phyloP scores from a whole-genome alignment of 2,329 filamentous ascomycete species.

The Bretziella fagacearum region DNA sequence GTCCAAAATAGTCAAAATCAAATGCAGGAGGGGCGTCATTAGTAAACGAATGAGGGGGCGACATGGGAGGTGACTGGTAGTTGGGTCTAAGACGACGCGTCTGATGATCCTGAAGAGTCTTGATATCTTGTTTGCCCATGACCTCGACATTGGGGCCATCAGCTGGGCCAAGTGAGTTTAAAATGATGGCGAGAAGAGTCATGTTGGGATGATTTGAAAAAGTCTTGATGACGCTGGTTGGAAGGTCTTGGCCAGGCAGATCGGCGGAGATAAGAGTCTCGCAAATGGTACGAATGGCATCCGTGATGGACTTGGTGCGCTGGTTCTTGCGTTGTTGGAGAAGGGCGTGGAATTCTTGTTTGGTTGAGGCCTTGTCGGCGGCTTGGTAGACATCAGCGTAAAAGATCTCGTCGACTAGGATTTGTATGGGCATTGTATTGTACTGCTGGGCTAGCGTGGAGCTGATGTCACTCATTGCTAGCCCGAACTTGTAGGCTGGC shows the following conservation, averaged over 20 bases:
- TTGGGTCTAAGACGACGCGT: too few species aligned
- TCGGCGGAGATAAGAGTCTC: not conserved
- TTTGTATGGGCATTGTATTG: not conserved
- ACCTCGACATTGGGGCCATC: too few species aligned
- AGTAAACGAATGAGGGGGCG: too few species aligned
- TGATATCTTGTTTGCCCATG: too few species aligned
- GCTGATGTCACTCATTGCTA: conserved; percentile 3
- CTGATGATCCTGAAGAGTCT: too few species aligned
- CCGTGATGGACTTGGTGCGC: not conserved
- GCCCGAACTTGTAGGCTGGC: conserved; percentile 5
- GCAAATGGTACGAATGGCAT: not conserved
- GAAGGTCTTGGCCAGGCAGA: not conserved
- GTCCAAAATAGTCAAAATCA: too few species aligned
- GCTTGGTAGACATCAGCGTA: not conserved
- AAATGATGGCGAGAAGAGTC: not conserved
- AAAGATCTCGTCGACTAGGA: not conserved
- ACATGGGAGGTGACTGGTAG: too few species aligned
- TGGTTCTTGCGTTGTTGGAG: not conserved
- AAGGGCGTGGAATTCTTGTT: not conserved
- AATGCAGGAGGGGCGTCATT: too few species aligned
- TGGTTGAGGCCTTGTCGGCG: not conserved
- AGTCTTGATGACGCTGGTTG: not conserved
- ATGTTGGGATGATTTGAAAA: not conserved
- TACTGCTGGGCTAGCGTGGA: not conserved
- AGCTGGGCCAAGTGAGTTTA: not conserved